Evolutionary conservation across 164 flowering plant species (phyloP), one percentile per base, ranked within the genome.

Genomic region (Saururus chinensis): DNA sequence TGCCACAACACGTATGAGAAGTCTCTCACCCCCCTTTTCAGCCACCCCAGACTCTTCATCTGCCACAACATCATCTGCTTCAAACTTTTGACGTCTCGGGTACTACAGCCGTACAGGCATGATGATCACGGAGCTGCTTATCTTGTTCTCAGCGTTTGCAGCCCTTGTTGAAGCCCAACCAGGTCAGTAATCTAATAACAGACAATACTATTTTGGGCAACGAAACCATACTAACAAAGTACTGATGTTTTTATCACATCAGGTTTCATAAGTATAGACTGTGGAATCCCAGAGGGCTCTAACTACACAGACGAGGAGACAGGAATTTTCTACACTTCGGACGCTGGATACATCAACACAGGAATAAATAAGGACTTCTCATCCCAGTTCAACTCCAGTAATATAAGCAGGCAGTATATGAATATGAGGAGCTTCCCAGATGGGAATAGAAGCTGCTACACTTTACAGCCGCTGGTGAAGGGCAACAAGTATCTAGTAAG

Each of bases 401-500:
- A 52, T n/a, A 2, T 60, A n/a, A 22, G 7, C 12, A 26, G 10
- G 0, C 63, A 48, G 40, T 60, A 22, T 17, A 4, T 19, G 19
- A 60, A 1, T 17, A 25, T 60, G 54, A 45, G 53, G 25, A 60
- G 54, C 53, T 60, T 60, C 40, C 63, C 63, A 4, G 20, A 45
- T 22, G 53, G 63, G 10, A 24, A 17, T 24, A 22, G 54, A 11
- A 60, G 23, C 40, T 60, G 63, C 11, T 60, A 60, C 63, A 60
- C 53, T 19, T 22, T 60, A n/a, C 23, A 19, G 14, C 53, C 54
- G 19, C 53, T 59, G 1, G 67, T 52, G 26, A 57, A 23, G 17
- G 62, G 71, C 0, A 49, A 14, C 7, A 71, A 61, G 21, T 79
- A 71, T 57, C 49, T 83, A 58, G 64, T 83, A 19, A 71, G 88